Evolutionary conservation across 2,329 filamentous ascomycete genomes (phyloP).

Genomic region (Ceratocystis eucalypticola): DNA sequence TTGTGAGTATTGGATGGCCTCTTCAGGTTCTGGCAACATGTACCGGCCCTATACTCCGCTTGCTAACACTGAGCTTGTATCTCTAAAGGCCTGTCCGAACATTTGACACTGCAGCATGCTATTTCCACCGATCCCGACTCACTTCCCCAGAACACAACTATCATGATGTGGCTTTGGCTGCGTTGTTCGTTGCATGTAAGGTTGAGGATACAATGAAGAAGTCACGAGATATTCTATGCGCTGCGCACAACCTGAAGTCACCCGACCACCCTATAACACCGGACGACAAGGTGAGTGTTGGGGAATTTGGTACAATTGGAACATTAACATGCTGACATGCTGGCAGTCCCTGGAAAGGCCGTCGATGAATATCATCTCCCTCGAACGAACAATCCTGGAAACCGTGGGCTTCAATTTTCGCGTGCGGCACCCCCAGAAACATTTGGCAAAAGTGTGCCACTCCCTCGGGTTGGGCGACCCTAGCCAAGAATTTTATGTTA

Average conservation of each 20-base stretch:
- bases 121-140: conserved; percentile 88
- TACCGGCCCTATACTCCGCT: neutral
- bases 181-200: conserved; percentile 88
- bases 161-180: conserved; percentile 73
- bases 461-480: conserved; percentile 33
- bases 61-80: conserved; percentile 17
- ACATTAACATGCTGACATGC: neutral
- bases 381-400: conserved; percentile 88
- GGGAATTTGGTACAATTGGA: neutral
- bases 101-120: conserved; percentile 79
- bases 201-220: conserved; percentile 98
- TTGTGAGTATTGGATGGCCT: conserved; percentile 42
- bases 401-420: conserved; percentile 89
- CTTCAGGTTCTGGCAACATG: neutral
- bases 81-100: conserved; percentile 59
- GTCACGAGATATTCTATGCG: conserved; percentile 81
- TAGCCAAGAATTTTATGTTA: conserved; percentile 44
- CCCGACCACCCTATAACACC: conserved; percentile 54
- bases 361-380: conserved; percentile 69
- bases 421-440: conserved; percentile 72
- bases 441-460: conserved; percentile 66
- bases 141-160: conserved; percentile 79
- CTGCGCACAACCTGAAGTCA: conserved; percentile 72
- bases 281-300: conserved; percentile 59
- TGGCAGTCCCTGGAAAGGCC: conserved; percentile 62